A percentile compares a stretch with the other conserved stretches of the same genome.
phyloP scores from a whole-genome alignment of 2,329 filamentous ascomycete species.

The Colletotrichum liaoningense region DNA sequence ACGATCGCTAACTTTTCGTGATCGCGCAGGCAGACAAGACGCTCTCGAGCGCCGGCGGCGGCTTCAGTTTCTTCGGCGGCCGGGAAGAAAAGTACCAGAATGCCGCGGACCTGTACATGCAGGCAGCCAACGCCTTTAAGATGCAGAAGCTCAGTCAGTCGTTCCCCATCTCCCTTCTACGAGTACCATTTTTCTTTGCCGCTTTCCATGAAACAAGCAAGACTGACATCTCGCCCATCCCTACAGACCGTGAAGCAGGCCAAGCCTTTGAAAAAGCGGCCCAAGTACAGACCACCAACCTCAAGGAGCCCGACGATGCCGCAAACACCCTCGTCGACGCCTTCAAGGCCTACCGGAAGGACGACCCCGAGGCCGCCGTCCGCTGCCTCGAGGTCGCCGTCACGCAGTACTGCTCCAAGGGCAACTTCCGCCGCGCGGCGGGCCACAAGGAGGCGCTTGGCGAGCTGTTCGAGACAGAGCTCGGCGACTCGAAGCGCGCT shows the following conservation, averaged over 20 bases:
- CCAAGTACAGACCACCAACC: slow-evolving; percentile 79
- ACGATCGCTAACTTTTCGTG: slow-evolving; percentile 6
- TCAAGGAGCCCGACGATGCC: slow-evolving; percentile 93
- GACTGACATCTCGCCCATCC: not conserved
- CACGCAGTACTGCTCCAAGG: slow-evolving; percentile 86
- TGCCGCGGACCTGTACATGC: slow-evolving; percentile 86
- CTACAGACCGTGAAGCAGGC: slow-evolving; percentile 83
- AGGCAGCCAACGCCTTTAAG: slow-evolving; percentile 92
- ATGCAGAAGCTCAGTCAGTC: slow-evolving; percentile 83
- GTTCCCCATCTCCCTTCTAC: not conserved
- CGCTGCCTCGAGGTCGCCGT: slow-evolving; percentile 84
- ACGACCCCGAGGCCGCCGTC: slow-evolving; percentile 84
- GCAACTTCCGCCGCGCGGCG: slow-evolving; percentile 91
- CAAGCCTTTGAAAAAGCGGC: slow-evolving; percentile 89
- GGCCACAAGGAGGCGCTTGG: slow-evolving; percentile 90
- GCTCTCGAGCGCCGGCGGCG: slow-evolving; percentile 77
- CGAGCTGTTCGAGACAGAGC: slow-evolving; percentile 85
- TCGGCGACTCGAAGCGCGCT: slow-evolving; percentile 82
- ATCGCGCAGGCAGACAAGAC: slow-evolving; percentile 83
- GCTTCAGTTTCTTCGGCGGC: slow-evolving; percentile 91
- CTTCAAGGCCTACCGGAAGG: slow-evolving; percentile 93
- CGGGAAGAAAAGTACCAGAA: slow-evolving; percentile 89
- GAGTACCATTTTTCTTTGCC: too few relatives aligned
- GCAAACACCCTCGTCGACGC: slow-evolving; percentile 90
- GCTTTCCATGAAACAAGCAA: not conserved